phyloP scores from a whole-genome alignment of 768 basidiomycete species.

The Multifurca ochricompacta region DNA sequence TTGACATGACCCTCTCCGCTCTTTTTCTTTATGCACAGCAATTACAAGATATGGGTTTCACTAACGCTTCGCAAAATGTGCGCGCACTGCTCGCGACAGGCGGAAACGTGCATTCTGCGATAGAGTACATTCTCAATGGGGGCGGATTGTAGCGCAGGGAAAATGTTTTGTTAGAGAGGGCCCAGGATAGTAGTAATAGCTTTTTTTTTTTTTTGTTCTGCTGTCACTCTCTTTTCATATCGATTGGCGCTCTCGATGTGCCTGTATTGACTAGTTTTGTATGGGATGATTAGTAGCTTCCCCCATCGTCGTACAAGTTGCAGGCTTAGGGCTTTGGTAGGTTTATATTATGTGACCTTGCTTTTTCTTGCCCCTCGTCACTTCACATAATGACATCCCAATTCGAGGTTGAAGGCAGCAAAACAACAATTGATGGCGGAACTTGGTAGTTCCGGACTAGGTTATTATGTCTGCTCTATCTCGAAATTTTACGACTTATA shows the following conservation, averaged over 20 bases:
- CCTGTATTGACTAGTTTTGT: constrained; percentile 10
- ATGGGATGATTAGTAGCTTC: not conserved
- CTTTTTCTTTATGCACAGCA: constrained; percentile 40
- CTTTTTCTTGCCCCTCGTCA: too few species aligned
- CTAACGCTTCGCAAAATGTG: constrained; percentile 82
- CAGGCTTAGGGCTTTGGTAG: too few species aligned
- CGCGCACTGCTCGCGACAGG: constrained; percentile 84
- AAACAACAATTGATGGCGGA: too few species aligned
- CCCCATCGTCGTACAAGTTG: too few species aligned
- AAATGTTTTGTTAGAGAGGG: not conserved
- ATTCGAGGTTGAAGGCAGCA: too few species aligned
- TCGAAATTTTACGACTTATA: too few species aligned
- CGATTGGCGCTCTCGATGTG: not conserved
- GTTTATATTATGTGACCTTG: too few species aligned
- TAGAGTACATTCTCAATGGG: constrained; percentile 85
- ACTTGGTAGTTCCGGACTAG: too few species aligned
- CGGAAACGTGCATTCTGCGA: constrained; percentile 87
- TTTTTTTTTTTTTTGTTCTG: too few species aligned
- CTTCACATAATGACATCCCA: too few species aligned
- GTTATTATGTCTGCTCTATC: too few species aligned
- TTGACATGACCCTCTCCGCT: not conserved
- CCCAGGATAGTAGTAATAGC: not conserved
- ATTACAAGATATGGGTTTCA: constrained; percentile 93
- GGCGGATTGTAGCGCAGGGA: constrained; percentile 47
- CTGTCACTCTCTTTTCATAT: not conserved